Conservation (phyloP, 169 alveolate genomes). For the Eimeria sp. region DNA sequence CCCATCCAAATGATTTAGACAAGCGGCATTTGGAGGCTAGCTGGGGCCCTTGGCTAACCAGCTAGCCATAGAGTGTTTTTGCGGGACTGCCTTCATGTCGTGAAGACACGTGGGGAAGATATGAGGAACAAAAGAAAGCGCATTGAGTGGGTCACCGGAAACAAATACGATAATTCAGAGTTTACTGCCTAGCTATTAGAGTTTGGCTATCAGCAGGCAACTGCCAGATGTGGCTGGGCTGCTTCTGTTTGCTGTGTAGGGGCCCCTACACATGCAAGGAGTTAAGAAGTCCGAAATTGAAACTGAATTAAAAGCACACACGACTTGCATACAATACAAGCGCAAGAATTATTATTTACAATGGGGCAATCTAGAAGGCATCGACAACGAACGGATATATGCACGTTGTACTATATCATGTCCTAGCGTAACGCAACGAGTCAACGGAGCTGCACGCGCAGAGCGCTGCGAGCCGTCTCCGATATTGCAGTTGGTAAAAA, state of each 20-base stretch:
- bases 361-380: background rate
- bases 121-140: background rate
- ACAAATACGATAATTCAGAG: background rate
- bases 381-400: background rate
- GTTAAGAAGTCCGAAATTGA: background rate
- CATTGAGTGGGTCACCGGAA: no score
- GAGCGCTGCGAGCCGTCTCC: background rate
- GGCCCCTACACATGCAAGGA: background rate
- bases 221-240: constrained; percentile 24
- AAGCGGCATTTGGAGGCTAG: background rate
- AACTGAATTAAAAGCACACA: background rate
- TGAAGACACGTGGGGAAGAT: background rate
- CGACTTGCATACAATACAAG: background rate
- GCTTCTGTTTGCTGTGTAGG: constrained; percentile 17
- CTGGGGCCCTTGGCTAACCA: constrained; percentile 10
- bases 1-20: background rate
- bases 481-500: background rate
- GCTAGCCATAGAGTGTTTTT: background rate
- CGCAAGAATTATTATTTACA: background rate
- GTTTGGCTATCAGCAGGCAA: background rate
- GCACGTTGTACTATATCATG: background rate
- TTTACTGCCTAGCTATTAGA: background rate
- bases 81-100: background rate
- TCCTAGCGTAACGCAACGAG: background rate
- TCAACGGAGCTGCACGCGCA: background rate